Evolutionary conservation across 2,329 filamentous ascomycete species (phyloP), one percentile per base, ranked within the genome.

Genomic region (Calonectria honghensis): DNA sequence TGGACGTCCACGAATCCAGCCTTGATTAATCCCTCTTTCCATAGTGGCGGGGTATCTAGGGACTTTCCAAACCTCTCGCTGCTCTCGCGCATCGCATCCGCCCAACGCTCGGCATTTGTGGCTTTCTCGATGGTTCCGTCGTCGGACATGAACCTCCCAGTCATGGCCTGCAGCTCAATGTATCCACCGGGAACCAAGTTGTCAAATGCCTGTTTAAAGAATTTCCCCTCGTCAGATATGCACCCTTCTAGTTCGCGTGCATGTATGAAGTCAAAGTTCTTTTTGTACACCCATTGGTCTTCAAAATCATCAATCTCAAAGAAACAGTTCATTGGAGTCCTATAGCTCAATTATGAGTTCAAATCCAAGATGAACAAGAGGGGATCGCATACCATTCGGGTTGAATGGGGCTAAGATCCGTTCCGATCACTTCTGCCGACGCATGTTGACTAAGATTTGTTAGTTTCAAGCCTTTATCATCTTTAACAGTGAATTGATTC

Each of bases 141-240:
- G 76, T 86, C 85, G 54, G 82, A 85, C 35, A 81, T 78, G n/a
- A 85, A 80, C 24, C 75, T 77, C 24, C 80, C 82, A 68, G 59
- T 87, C 86, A 57, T 32, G 3, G 48, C 65, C 37, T 86, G 84
- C 51, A 86, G 83, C 75, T 89, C 87, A 41, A 89, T 80, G 83
- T 85, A 88, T 59, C 86, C 51, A 13, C 51, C 51, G 27, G 51
- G 51, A 54, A 3, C 11, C 27, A 54, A 31, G 29, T 54, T 54
- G 24, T 54, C 51, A 54, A 16, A 54, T 6, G 51, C 51, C 29
- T 54, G 51, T 31, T 18, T 31, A 13, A 54, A 54, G 24, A 54
- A 31, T 29, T 31, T 54, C 5, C 16, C 51, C 13, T 54, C 24
- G 5, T 54, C 51, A 7, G 51, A 27, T 54, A 54, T 54, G 51